These are phyloP conservation scores for Pleurotus tuoliensis DNA, from an alignment of 768 basidiomycete species.

Conservation along the genomic window DNA sequence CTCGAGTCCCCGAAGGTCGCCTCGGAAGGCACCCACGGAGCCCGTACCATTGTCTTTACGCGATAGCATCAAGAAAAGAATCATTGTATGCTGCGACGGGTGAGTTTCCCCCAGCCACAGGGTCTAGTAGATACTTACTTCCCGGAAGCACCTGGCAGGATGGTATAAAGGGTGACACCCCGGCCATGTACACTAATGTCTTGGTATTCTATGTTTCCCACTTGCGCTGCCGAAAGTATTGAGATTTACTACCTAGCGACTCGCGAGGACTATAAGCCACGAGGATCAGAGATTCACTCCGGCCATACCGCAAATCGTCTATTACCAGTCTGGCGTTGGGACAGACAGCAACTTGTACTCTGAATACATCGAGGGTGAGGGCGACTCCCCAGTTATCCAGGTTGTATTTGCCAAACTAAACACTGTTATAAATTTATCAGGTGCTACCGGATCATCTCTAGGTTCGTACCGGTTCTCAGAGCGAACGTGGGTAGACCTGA, in stretches of 20 bases:
- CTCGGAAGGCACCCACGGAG: slow-evolving; percentile 29
- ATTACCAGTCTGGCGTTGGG: slow-evolving; percentile 60
- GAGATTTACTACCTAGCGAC: slow-evolving; percentile 31
- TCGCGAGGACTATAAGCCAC: slow-evolving; percentile 48
- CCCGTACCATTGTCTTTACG: slow-evolving; percentile 19
- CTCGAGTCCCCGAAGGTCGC: slow-evolving; percentile 23
- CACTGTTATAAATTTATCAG: slow-evolving; percentile 27
- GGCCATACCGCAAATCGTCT: slow-evolving; percentile 58
- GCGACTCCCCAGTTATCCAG: too few relatives aligned
- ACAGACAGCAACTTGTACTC: slow-evolving; percentile 56
- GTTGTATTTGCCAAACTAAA: not conserved
- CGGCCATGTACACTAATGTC: slow-evolving; percentile 53
- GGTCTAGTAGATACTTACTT: not conserved
- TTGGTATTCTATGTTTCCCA: slow-evolving; percentile 32
- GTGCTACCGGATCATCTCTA: slow-evolving; percentile 59
- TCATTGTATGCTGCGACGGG: slow-evolving; percentile 78
- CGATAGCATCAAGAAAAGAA: slow-evolving; percentile 43
- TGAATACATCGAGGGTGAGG: slow-evolving; percentile 53
- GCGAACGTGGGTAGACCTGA: slow-evolving; percentile 5
- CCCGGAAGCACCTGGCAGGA: slow-evolving; percentile 68
- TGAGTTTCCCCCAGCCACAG: slow-evolving; percentile 25
- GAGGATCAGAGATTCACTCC: slow-evolving; percentile 39
- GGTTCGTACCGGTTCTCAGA: slow-evolving; percentile 33
- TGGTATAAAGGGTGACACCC: slow-evolving; percentile 40
- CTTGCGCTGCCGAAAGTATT: not conserved